A percentile compares a stretch with the other conserved stretches of the same genome.
These are phyloP conservation scores for Suillus placidus DNA, from an alignment of 768 basidiomycete genomes.

Conservation along the genomic window DNA sequence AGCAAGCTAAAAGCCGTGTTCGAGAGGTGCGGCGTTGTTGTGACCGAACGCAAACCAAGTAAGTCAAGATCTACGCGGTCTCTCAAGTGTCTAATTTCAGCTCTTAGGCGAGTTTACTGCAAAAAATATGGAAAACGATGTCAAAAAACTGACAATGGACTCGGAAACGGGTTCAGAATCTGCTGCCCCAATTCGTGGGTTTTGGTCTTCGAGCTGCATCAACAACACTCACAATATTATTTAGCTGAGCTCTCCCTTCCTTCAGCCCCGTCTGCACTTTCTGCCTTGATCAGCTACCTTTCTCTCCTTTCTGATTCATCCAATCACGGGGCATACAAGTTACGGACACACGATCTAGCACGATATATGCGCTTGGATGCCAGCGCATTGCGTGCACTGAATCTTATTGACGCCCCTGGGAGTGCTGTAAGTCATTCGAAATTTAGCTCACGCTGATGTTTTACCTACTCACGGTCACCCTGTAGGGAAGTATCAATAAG, in stretches of 20 bases:
- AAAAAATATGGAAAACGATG: conserved; percentile 79
- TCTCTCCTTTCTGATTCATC: conserved; percentile 74
- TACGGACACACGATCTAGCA: conserved; percentile 86
- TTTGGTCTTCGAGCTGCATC: not conserved
- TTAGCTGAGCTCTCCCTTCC: conserved; percentile 80
- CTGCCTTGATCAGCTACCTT: conserved; percentile 84
- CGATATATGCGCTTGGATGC: conserved; percentile 98
- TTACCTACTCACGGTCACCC: conserved; percentile 12
- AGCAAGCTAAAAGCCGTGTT: conserved; percentile 84
- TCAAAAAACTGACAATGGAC: conserved; percentile 44
- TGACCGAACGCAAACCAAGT: conserved; percentile 91
- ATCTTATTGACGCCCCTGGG: conserved; percentile 74
- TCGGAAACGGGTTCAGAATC: not conserved
- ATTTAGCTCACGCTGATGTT: not conserved
- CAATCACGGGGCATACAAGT: conserved; percentile 78
- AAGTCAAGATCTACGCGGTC: conserved; percentile 24
- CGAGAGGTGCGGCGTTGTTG: conserved; percentile 87
- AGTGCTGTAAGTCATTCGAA: not conserved
- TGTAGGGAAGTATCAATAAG: conserved; percentile 63
- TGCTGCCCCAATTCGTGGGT: not conserved
- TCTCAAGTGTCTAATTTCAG: not conserved
- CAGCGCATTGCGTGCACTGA: conserved; percentile 88
- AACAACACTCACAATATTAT: conserved; percentile 4
- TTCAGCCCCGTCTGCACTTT: conserved; percentile 75
- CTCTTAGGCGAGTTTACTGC: conserved; percentile 78